Evolutionary conservation across 164 flowering plant species (phyloP).

Genomic region (Nymphaea colorata): DNA sequence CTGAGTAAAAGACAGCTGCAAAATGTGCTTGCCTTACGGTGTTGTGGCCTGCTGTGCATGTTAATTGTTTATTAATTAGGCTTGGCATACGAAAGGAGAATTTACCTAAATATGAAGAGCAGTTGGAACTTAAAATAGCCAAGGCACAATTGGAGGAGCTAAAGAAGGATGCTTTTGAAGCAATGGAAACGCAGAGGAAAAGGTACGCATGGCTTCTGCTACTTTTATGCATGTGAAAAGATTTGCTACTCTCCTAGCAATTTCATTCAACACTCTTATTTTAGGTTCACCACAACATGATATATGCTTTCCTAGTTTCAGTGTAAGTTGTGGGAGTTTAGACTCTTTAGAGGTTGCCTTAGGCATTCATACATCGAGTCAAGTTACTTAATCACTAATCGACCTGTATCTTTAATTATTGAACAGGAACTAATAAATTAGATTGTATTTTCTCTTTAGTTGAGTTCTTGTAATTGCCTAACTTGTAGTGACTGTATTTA

Average conservation of each 20-base stretch:
- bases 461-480: too few species aligned
- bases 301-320: neutral
- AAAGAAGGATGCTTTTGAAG: conserved; percentile 81
- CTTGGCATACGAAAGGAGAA: conserved; percentile 80
- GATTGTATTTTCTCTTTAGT: too few species aligned
- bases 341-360: too few species aligned
- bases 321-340: too few species aligned
- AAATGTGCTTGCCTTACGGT: neutral
- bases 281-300: neutral
- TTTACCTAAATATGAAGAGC: conserved; percentile 80
- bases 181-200: conserved; percentile 94
- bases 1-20: neutral
- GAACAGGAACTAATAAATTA: too few species aligned
- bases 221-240: neutral
- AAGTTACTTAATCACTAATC: too few species aligned
- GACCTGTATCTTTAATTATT: too few species aligned
- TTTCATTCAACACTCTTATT: neutral
- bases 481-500: neutral
- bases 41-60: neutral
- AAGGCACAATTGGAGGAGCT: conserved; percentile 80
- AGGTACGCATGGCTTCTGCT: conserved; percentile 26
- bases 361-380: too few species aligned
- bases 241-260: neutral
- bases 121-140: conserved; percentile 68
- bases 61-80: conserved; percentile 21